Percentiles rank a stretch among this genome's conserved stretches.
Conservation (phyloP, 164 flowering plant genomes). For the Stephania yunnanensis region DNA sequence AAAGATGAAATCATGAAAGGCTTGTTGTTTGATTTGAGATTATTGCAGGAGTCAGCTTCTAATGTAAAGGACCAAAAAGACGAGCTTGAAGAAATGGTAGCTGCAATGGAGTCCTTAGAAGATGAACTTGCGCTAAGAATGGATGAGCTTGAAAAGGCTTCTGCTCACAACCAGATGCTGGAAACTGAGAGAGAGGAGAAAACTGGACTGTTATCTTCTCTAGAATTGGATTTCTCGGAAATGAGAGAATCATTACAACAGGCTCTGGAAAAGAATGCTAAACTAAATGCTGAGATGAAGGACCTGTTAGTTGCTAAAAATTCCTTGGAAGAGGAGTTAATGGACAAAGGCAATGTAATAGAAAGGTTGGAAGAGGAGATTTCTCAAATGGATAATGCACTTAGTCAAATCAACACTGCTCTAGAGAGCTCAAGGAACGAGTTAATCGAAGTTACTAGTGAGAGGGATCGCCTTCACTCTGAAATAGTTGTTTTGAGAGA, state of each 20-base stretch:
- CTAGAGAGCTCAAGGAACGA: constrained; percentile 41
- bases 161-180: constrained; percentile 33
- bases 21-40: constrained; percentile 64
- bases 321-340: constrained; percentile 49
- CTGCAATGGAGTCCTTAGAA: constrained; percentile 46
- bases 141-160: constrained; percentile 47
- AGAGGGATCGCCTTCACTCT: constrained; percentile 47
- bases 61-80: constrained; percentile 60
- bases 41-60: constrained; percentile 84
- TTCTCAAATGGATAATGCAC: constrained; percentile 38
- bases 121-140: constrained; percentile 43
- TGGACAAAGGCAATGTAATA: constrained; percentile 29
- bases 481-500: constrained; percentile 47
- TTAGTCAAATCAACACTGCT: constrained; percentile 37
- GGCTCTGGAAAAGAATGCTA: constrained; percentile 37
- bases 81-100: constrained; percentile 50
- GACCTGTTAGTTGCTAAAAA: constrained; percentile 34
- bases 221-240: constrained; percentile 43
- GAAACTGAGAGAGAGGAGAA: constrained; percentile 58
- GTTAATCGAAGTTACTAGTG: constrained; percentile 36
- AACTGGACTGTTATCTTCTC: constrained; percentile 30
- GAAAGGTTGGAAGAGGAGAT: constrained; percentile 61
- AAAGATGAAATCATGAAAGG: constrained; percentile 77
- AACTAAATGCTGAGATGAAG: constrained; percentile 37
- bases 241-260: constrained; percentile 27